Evolutionary conservation across 2,329 filamentous ascomycete genomes (phyloP).

Genomic region (Aspergillus aculeatus): DNA sequence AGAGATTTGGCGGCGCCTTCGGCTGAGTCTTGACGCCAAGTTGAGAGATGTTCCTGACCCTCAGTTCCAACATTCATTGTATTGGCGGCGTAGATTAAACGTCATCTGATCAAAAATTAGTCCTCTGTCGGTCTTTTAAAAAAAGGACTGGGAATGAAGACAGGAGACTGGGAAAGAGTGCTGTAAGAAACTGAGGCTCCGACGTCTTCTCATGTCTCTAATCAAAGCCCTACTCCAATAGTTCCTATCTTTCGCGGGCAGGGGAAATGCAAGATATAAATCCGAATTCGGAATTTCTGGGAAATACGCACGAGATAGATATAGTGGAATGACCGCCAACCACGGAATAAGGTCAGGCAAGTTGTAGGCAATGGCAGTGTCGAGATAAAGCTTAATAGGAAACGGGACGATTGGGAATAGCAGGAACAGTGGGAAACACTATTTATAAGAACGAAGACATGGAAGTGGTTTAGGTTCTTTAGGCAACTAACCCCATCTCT

Average conservation of each 20-base stretch:
- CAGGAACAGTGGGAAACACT: not conserved
- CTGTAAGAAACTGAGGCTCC: no score
- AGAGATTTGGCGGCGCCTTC: not conserved
- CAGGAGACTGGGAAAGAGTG: not conserved
- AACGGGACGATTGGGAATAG: not conserved
- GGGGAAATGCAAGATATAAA: no score
- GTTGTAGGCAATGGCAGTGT: not conserved
- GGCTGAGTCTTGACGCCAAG: constrained; percentile 12
- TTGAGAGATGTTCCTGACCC: constrained; percentile 18
- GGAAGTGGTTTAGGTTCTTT: constrained; percentile 5
- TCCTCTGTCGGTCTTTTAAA: not conserved
- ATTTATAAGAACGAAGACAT: constrained; percentile 12
- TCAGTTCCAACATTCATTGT: constrained; percentile 22
- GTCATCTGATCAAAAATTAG: constrained; percentile 21
- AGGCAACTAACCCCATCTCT: constrained; percentile 13
- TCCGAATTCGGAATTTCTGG: not conserved
- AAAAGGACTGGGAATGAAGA: not conserved
- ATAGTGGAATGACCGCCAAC: not conserved
- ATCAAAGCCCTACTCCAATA: no score
- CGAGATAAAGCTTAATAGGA: not conserved
- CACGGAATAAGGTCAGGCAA: not conserved
- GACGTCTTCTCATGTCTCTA: no score
- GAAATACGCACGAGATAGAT: constrained; percentile 7
- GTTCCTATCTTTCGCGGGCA: no score
- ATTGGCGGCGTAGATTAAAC: constrained; percentile 15